Base-by-base conservation (phyloP, 768 basidiomycete species). In the Lentinula guzmanii region DNA sequence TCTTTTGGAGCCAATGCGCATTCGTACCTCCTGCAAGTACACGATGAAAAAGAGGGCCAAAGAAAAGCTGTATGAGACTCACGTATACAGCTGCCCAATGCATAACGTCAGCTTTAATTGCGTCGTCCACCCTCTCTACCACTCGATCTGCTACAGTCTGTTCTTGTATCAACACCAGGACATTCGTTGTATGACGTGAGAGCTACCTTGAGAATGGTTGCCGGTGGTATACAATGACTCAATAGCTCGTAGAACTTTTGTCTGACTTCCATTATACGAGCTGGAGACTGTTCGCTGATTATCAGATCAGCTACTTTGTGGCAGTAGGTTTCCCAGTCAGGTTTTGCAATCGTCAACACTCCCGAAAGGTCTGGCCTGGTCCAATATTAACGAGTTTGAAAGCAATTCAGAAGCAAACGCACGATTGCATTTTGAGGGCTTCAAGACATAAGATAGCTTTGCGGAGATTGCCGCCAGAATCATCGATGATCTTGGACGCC, bases 301-400 rank as follows among this genome's bases (percentile, higher is more conserved):
- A 99, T 95, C 68, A 91, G 76, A 71, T 95, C 93, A 13, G 90
- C 95, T 10, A 98, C 87, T 70, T 94, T 93, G 66, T 87, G 80
- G 66, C 95, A 97, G 70, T 97, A 99, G 10, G 90, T 91, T 73
- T 99, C 97, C 97, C 97, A 99, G 70, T 99, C 97, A n/a, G 97
- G 95, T 74, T 98, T 95, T 13, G 95, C 93, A 61, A 96, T 93
- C 37, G 82, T 80, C 61, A 94, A 74, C 42, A 89, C 76, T 35
- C 91, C 90, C 4, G 86, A 82, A 42, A 96, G 79, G 71, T 94
- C 91, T n/a, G 91, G 90, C 60, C 91, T 93, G 67, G 28, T 8
- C 2, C 33, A 34, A 48, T 43, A 10, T 4, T 33, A 15, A 24
- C 7, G 28, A 55, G 58, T 41, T 53, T 56, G 34, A 41, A 15